Evolutionary conservation across 2,329 filamentous ascomycete genomes (phyloP), one percentile per base, ranked within the genome.

Genomic region (Penicillium sp.): DNA sequence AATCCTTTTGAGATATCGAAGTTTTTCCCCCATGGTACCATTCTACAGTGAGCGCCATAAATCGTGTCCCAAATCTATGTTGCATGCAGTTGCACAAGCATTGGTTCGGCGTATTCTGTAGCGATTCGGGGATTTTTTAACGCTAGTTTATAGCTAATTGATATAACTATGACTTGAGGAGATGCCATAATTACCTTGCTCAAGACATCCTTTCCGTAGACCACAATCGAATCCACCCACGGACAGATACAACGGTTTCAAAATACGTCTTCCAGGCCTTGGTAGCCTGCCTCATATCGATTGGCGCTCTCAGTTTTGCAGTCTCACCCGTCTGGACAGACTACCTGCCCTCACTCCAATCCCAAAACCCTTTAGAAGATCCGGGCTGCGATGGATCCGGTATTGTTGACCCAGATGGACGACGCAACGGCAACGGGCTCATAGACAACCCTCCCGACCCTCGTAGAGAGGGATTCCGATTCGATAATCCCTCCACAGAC

Each of bases 401-500:
- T 8, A 60, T 74, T 47, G 67, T 71, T 29, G 69, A 70, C 52
- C 71, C 71, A 5, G 64, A 68, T 31, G 62, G 66, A 17, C 66
- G 63, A 45, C 73, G 72, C 58, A 73, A 70, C 60, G 70, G 72
- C 26, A 64, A 72, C 46, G 71, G 72, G 5, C 51, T 74, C 46
- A 65, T 71, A 31, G 65, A 67, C 31, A 62, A 67, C 46, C 68
- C 70, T 1, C 45, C 57, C 3, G 55, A 58, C 21, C 63, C 65
- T 7, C 38, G 50, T 21, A 51, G 71, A 15, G 71, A 73, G 35
- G 71, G 72, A 13, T 75, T 75, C 61, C 46, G 61, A n/a, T 74
- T 74, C 52, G 71, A 75, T 52, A 74, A 75, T 41, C 73, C 71
- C 5, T 71, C 71, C 3, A 73, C 68, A 5, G 56, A 74, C 61